Conservation (phyloP, 805 yeast species). For the Jamesozyma spencerorum region DNA sequence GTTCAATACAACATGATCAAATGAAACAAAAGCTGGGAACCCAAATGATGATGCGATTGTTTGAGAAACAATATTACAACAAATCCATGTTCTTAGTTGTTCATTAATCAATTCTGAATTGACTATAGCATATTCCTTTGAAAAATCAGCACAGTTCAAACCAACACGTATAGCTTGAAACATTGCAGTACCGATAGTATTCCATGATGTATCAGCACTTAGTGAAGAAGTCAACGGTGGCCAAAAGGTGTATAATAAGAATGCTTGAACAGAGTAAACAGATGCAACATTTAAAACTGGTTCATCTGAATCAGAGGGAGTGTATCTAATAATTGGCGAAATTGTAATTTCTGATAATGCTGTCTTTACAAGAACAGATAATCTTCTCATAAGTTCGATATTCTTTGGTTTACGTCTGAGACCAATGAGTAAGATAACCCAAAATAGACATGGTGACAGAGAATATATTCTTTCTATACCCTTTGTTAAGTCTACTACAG, state of each 20-base stretch:
- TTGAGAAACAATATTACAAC: slow-evolving; percentile 85
- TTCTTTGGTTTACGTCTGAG: slow-evolving; percentile 47
- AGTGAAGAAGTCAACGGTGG: slow-evolving; percentile 92
- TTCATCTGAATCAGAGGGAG: slow-evolving; percentile 69
- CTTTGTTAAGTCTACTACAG: slow-evolving; percentile 70
- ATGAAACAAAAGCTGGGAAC: slow-evolving; percentile 83
- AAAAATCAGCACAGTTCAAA: slow-evolving; percentile 67
- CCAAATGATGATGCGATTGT: slow-evolving; percentile 88
- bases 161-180: slow-evolving; percentile 92
- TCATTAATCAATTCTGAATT: slow-evolving; percentile 47
- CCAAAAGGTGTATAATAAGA: slow-evolving; percentile 83
- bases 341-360: slow-evolving; percentile 81
- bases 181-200: slow-evolving; percentile 84
- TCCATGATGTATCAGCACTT: slow-evolving; percentile 94
- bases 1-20: slow-evolving; percentile 57
- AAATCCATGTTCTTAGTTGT: slow-evolving; percentile 86
- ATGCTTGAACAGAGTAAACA: slow-evolving; percentile 90
- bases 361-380: slow-evolving; percentile 64
- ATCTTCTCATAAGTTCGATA: slow-evolving; percentile 42
- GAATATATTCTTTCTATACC: slow-evolving; percentile 78
- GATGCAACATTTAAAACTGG: slow-evolving; percentile 82
- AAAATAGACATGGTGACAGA: slow-evolving; percentile 80
- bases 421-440: slow-evolving; percentile 87
- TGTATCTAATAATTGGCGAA: slow-evolving; percentile 78
- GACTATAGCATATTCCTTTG: slow-evolving; percentile 43